These are phyloP conservation scores for Sarocladium brachiariae DNA, from an alignment of 2,329 filamentous ascomycete genomes.

Conservation along the genomic window DNA sequence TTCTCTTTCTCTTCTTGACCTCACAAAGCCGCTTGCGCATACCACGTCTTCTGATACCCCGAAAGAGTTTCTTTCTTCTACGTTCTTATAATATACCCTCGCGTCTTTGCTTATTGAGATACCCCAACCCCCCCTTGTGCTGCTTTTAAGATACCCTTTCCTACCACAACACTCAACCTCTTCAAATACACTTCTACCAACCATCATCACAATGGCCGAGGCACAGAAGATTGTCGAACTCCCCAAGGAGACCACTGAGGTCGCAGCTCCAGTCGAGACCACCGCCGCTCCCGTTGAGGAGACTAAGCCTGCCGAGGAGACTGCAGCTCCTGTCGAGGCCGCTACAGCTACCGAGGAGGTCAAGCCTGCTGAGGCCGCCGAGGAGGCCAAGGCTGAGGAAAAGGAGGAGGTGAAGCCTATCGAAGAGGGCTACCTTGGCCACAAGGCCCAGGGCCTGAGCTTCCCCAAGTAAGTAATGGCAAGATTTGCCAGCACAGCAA, in stretches of 20 bases:
- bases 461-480: conserved; percentile 74
- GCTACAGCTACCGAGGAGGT: conserved; percentile 32
- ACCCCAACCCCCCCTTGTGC: conserved; percentile 27
- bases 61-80: conserved; percentile 27
- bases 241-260: conserved; percentile 41
- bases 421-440: conserved; percentile 76
- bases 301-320: conserved; percentile 32
- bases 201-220: conserved; percentile 62
- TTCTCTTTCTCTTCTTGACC: conserved; percentile 25
- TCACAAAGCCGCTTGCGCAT: conserved; percentile 15
- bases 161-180: conserved; percentile 29
- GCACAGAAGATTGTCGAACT: conserved; percentile 62
- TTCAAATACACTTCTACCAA: conserved; percentile 26
- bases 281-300: conserved; percentile 21
- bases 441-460: conserved; percentile 79
- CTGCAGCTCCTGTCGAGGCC: conserved; percentile 26
- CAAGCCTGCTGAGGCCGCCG: conserved; percentile 33
- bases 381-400: conserved; percentile 37
- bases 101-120: conserved; percentile 42
- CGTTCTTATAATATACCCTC: conserved; percentile 32
- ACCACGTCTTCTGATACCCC: conserved; percentile 24
- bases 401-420: conserved; percentile 58
- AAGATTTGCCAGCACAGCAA: background rate
- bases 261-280: conserved; percentile 22
- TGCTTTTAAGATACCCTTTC: conserved; percentile 21